These are phyloP conservation scores for Ustilago lituana DNA, from an alignment of 1,284 basidiomycete genomes.

Conservation along the genomic window DNA sequence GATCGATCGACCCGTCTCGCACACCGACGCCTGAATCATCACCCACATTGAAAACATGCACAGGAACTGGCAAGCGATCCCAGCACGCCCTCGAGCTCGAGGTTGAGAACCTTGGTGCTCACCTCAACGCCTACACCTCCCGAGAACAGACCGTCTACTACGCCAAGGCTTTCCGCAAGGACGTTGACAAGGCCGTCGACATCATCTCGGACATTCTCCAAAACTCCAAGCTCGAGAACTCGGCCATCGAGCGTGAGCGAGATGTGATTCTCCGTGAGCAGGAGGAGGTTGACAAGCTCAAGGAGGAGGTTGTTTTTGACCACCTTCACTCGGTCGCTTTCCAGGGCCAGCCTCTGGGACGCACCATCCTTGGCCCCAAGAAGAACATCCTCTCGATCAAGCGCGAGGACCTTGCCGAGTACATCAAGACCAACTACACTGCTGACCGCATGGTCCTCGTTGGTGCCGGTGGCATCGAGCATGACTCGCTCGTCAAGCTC, in stretches of 20 bases:
- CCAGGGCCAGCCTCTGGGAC: conserved; percentile 92
- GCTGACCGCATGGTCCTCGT: conserved; percentile 99
- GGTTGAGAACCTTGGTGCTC: conserved; percentile 97
- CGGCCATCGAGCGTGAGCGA: conserved; percentile 92
- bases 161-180: conserved; percentile 97
- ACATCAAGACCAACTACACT: conserved; percentile 98
- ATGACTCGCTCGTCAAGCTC: conserved; percentile 90
- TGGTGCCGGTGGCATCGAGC: conserved; percentile 93
- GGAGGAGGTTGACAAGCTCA: conserved; percentile 98
- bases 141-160: conserved; percentile 99
- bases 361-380: conserved; percentile 97
- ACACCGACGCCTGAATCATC: background rate
- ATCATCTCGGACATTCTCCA: conserved; percentile 98
- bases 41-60: too few species aligned
- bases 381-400: conserved; percentile 95
- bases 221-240: conserved; percentile 90
- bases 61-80: conserved; percentile 85
- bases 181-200: conserved; percentile 89
- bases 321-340: conserved; percentile 96
- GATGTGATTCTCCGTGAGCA: conserved; percentile 97
- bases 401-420: conserved; percentile 85
- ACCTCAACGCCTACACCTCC: conserved; percentile 98
- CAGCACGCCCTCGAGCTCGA: conserved; percentile 95
- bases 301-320: conserved; percentile 98
- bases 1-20: too few species aligned